These are phyloP conservation scores for Polychytrium aggregatum DNA, from an alignment of 192 early-diverging fungal species.

Conservation along the genomic window DNA sequence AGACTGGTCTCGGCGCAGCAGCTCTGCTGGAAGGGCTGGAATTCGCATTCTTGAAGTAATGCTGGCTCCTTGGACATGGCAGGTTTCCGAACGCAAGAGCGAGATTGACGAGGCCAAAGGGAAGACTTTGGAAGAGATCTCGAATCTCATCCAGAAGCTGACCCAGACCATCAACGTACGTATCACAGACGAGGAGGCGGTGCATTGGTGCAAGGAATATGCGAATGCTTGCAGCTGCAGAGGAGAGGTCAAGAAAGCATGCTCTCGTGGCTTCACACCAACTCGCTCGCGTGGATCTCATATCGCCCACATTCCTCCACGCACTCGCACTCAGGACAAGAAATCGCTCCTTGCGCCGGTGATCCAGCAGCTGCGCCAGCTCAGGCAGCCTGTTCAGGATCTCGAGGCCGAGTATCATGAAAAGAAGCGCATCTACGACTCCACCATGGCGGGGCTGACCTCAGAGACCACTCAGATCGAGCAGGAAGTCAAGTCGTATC, in stretches of 20 bases:
- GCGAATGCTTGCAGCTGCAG: too few relatives aligned
- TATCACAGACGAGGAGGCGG: too few relatives aligned
- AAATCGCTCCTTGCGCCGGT: conserved; percentile 38
- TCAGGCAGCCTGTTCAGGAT: conserved; percentile 29
- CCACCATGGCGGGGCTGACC: conserved; percentile 27
- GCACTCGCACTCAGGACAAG: conserved; percentile 39
- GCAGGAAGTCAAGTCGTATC: conserved; percentile 28
- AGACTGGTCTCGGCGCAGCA: too few relatives aligned
- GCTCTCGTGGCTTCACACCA: too few relatives aligned
- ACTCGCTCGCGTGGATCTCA: too few relatives aligned
- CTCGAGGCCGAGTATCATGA: conserved; percentile 40
- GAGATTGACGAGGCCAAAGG: conserved; percentile 49
- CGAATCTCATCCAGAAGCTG: conserved; percentile 34
- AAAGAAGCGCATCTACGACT: conserved; percentile 42
- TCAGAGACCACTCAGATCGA: conserved; percentile 34
- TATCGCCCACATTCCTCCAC: too few relatives aligned
- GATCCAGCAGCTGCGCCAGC: conserved; percentile 37
- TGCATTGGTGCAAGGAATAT: too few relatives aligned
- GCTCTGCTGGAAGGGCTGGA: too few relatives aligned
- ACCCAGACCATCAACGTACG: conserved; percentile 35
- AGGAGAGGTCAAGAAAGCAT: too few relatives aligned
- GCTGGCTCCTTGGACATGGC: neutral
- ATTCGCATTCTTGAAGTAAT: conserved; percentile 8
- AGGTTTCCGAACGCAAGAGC: conserved; percentile 43
- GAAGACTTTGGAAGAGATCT: conserved; percentile 38